A percentile compares a stretch with the other conserved stretches of the same genome.
Evolutionary conservation across 306 rosid species (phyloP).

Genomic region (Leucaena leucocephala): DNA sequence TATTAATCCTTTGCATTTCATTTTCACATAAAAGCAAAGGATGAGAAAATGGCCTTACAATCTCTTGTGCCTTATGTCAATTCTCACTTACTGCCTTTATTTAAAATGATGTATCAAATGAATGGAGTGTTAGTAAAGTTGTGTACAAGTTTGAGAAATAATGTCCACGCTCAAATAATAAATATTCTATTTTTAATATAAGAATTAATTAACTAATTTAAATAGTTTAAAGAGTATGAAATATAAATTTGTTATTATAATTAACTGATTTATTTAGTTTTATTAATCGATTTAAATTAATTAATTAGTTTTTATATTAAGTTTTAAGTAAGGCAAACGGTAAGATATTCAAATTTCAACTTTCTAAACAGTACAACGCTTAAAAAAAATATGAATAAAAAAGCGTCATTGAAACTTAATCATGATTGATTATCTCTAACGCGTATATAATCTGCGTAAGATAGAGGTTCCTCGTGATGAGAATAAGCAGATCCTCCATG

Average conservation of each 20-base stretch:
- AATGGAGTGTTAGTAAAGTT: not conserved
- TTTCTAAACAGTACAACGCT: not conserved
- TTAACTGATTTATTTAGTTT: too few species aligned
- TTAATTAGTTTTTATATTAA: too few species aligned
- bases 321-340: not conserved
- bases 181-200: too few species aligned
- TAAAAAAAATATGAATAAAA: not conserved
- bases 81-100: not conserved
- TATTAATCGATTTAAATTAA: too few species aligned
- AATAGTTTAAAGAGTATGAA: too few species aligned
- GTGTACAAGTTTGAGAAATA: not conserved
- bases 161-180: too few species aligned
- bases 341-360: not conserved
- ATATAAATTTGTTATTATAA: too few species aligned
- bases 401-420: not conserved
- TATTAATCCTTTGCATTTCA: not conserved
- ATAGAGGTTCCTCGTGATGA: conserved; percentile 42
- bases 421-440: conserved; percentile 11
- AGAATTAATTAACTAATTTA: too few species aligned
- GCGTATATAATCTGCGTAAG: conserved; percentile 44
- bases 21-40: not conserved
- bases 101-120: not conserved
- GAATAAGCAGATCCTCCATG: conserved; percentile 77
- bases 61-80: not conserved
- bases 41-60: conserved; percentile 23